These are phyloP conservation scores for Fusarium sp. DNA, from an alignment of 2,329 filamentous ascomycete genomes.

Conservation along the genomic window DNA sequence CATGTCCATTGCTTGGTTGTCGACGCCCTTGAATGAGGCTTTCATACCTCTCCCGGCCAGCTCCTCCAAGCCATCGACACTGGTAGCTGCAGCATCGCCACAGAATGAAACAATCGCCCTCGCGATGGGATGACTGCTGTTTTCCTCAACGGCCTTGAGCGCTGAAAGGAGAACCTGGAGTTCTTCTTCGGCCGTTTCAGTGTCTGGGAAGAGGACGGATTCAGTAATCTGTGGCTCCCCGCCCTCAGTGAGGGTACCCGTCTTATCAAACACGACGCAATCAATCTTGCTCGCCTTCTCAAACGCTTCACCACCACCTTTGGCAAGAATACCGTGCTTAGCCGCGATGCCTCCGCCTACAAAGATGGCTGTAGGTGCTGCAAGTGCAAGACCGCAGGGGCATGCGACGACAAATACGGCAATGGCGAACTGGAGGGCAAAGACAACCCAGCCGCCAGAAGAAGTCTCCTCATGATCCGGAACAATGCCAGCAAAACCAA, in stretches of 20 bases:
- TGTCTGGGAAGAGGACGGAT: slow-evolving; percentile 57
- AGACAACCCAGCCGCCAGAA: slow-evolving; percentile 76
- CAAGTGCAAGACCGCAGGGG: slow-evolving; percentile 85
- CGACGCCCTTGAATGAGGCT: slow-evolving; percentile 57
- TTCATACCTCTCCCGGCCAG: slow-evolving; percentile 79
- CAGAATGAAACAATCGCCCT: slow-evolving; percentile 77
- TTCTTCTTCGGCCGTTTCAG: slow-evolving; percentile 37
- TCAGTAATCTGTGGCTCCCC: slow-evolving; percentile 79
- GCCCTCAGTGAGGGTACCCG: slow-evolving; percentile 81
- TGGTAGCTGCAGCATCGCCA: slow-evolving; percentile 52
- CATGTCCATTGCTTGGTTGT: slow-evolving; percentile 58
- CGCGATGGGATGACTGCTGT: slow-evolving; percentile 81
- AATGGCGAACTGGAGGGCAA: slow-evolving; percentile 85
- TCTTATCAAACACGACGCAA: slow-evolving; percentile 90
- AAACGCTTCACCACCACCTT: slow-evolving; percentile 87
- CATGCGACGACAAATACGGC: slow-evolving; percentile 90
- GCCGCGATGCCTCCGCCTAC: slow-evolving; percentile 85
- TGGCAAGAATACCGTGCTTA: slow-evolving; percentile 83
- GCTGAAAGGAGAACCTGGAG: slow-evolving; percentile 62
- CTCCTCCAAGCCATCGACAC: slow-evolving; percentile 69
- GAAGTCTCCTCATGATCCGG: slow-evolving; percentile 69
- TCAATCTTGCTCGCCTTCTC: slow-evolving; percentile 84
- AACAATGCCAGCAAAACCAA: slow-evolving; percentile 71
- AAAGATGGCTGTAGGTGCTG: slow-evolving; percentile 88
- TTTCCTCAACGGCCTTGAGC: slow-evolving; percentile 74